Base-by-base conservation (phyloP, 1,284 basidiomycete species). In the Ceratobasidium sp. region DNA sequence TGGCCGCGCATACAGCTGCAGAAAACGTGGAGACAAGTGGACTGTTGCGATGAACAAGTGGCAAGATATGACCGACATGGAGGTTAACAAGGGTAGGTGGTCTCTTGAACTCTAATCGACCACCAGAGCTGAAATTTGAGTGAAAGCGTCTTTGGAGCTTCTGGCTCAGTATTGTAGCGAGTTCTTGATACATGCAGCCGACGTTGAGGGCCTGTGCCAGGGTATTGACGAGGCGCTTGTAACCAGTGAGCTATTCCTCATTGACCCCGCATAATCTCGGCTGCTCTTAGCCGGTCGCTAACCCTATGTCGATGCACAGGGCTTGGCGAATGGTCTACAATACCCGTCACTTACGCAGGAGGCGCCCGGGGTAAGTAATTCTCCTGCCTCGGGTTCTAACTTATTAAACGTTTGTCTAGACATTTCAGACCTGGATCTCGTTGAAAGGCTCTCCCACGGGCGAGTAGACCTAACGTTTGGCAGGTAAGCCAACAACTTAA, bases 1-100 rank as follows among this genome's bases (percentile, higher is more conserved):
- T 55, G 70, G 10, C 23, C 20, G 30, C 35, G 41, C 41, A 66
- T 66, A 48, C 35, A 97, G 97, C 83, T 99, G 98, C 85, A 91
- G 97, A 27, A 89, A 90, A 81, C 87, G 90, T 82, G 93, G 87
- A 16, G 86, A 90, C 33, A 91, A 88, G 80, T 99, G 98, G 98
- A 88, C 96, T 50, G 94, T 99, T 7, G 97, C 98, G 0, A 99
- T 98, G 96, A 98, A 99, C 86, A 95, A 96, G 82, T 99, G 98
- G 98, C 97, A 98, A 84, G 93, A 94, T 77, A 89, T 98, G 74
- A 99, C 98, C 0, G 95, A 99, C 82, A 96, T 96, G 92, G 92
- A 94, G 82, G 94, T 99, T 23, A 93, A 89, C 78, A 87, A 92
- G 89, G 94, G 95, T 93, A 77, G 20, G 84, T 50, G 12, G 0